Base-by-base conservation (phyloP, 306 rosid species). In the Begonia fuchsioides region DNA sequence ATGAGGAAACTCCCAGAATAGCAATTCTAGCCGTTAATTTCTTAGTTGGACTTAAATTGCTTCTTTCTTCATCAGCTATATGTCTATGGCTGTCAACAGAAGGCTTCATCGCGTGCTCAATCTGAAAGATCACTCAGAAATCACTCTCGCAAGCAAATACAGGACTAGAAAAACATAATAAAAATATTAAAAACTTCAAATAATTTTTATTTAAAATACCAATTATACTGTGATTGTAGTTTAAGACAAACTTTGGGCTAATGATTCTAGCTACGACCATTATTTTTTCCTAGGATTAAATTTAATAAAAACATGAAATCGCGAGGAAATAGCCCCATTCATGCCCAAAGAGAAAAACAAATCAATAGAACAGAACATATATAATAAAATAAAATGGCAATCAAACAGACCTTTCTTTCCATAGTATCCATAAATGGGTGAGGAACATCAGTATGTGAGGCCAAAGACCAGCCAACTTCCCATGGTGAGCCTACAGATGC, bases 401-500 rank as follows among this genome's bases (percentile, higher is more conserved):
- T 20, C 5, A 20, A 20, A 3, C 32, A 20, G 32, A 20, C 96
- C 93, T 73, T 75, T 61, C 63, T 71, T 62, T 55, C 64, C 47
- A 72, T 53, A 44, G 32, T 35, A 51, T 60, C 73, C 51, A 39
- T 56, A 48, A 72, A 55, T 43, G 72, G 57, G 50, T 66, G 79
- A 44, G 79, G 58, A 62, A 65, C 78, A 38, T 54, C 76, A 56
- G 41, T 58, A 44, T 72, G 44, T 46, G 95, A 84, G 59, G 93
- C 80, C 75, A 90, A 71, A 57, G 94, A 84, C 97, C 97, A 90
- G 58, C 97, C 95, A 49, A 76, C 75, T 72, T 84, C 97, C 97
- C 97, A 90, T 13, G 70, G 53, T 59, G 82, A 60, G 57, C 80
- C 81, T 15, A 57, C 47, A 51, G 97, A 90, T 59, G 85, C 77